A percentile compares a stretch with the other conserved stretches of the same genome.
phyloP scores from a whole-genome alignment of 1,284 basidiomycete genomes.

The Gymnopus androsaceus region DNA sequence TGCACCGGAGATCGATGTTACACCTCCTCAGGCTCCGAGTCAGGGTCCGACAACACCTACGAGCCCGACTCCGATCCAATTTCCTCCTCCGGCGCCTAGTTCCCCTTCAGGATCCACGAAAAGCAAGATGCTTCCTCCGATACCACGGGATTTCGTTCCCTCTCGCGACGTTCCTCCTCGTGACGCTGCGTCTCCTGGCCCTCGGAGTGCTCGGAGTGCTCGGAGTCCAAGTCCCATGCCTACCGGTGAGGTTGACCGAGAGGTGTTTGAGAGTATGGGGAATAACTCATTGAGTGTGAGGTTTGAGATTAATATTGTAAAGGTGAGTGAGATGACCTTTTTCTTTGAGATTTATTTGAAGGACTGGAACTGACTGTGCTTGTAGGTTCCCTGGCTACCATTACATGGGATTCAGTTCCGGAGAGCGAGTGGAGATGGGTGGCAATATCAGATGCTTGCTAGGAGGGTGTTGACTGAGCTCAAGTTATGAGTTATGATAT shows the following conservation, averaged over 20 bases:
- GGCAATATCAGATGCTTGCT: conserved; percentile 98
- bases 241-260: conserved; percentile 64
- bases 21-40: no score
- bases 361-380: conserved; percentile 4
- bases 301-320: conserved; percentile 94
- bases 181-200: no score
- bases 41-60: conserved; percentile 33
- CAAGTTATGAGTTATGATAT: conserved; percentile 69
- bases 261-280: conserved; percentile 73
- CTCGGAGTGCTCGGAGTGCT: no score
- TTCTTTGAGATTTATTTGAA: conserved; percentile 12
- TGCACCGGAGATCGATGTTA: conserved; percentile 30
- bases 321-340: conserved; percentile 54
- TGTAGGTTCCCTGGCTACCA: conserved; percentile 88
- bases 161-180: conserved; percentile 33
- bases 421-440: conserved; percentile 88
- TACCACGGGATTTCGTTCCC: conserved; percentile 67
- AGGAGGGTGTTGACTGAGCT: conserved; percentile 90
- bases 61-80: conserved; percentile 20
- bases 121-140: conserved; percentile 68
- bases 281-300: conserved; percentile 81
- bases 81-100: conserved; percentile 13
- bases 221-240: conserved; percentile 49
- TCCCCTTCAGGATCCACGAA: conserved; percentile 45
- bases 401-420: conserved; percentile 97